Conservation (phyloP, 768 basidiomycete species). For the Dictyophora rubrovolvata region DNA sequence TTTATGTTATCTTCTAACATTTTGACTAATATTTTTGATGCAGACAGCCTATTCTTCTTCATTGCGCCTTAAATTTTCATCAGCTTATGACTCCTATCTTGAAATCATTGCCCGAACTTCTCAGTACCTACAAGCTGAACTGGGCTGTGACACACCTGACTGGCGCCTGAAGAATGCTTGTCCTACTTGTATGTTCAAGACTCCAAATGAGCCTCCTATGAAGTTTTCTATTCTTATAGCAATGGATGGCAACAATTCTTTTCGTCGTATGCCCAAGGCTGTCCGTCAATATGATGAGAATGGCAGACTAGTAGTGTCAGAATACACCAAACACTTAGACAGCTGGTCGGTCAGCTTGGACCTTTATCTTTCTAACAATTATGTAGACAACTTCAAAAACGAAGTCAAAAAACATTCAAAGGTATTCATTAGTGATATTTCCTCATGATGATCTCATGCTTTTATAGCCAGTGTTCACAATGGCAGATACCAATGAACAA, state of each 20-base stretch:
- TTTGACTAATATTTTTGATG: background rate
- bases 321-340: background rate
- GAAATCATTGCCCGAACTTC: conserved; percentile 17
- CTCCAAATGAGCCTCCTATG: conserved; percentile 23
- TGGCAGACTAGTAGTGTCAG: conserved; percentile 8
- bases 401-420: conserved; percentile 18
- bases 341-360: conserved; percentile 10
- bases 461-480: too few species aligned
- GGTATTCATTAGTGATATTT: conserved; percentile 6
- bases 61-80: conserved; percentile 18
- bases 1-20: background rate
- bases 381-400: conserved; percentile 22
- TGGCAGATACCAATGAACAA: too few species aligned
- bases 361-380: conserved; percentile 18
- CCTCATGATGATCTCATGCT: too few species aligned
- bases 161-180: conserved; percentile 28
- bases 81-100: conserved; percentile 29
- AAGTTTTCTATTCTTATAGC: conserved; percentile 16
- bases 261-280: conserved; percentile 20
- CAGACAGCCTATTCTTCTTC: conserved; percentile 20
- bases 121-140: conserved; percentile 12
- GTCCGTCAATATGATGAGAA: conserved; percentile 15
- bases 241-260: conserved; percentile 27
- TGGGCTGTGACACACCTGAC: conserved; percentile 19
- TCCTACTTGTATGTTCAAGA: conserved; percentile 27